Percentiles rank a stretch among this genome's conserved stretches.
phyloP scores from a whole-genome alignment of 148 eudicot genomes.

The Rhododendron molle region DNA sequence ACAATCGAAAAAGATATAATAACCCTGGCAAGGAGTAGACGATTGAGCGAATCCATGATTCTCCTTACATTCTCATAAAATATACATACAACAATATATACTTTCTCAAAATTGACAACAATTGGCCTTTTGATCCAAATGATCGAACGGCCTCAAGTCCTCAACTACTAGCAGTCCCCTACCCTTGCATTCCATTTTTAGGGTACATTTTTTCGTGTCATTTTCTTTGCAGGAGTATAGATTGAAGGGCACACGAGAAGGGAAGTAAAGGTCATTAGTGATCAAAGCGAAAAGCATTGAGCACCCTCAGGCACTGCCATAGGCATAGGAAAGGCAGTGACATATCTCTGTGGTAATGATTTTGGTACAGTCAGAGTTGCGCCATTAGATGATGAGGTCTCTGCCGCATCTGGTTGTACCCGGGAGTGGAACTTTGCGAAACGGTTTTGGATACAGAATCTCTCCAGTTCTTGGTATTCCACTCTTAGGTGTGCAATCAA shows the following conservation, averaged over 20 bases:
- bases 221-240: background rate
- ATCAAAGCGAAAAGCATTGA: constrained; percentile 53
- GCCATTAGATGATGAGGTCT: constrained; percentile 26
- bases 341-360: constrained; percentile 34
- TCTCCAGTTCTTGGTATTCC: constrained; percentile 52
- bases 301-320: constrained; percentile 34
- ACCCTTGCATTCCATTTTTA: background rate
- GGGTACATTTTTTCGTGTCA: background rate
- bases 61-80: constrained; percentile 8
- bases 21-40: background rate
- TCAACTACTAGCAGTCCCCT: background rate
- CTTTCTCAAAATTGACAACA: constrained; percentile 11
- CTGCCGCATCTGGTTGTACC: constrained; percentile 17
- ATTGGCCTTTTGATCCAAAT: constrained; percentile 9
- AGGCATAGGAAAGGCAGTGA: constrained; percentile 43
- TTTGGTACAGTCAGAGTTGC: constrained; percentile 13
- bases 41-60: constrained; percentile 4
- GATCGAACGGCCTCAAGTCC: constrained; percentile 9
- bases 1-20: background rate
- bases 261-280: background rate
- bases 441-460: constrained; percentile 45
- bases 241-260: background rate
- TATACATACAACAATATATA: constrained; percentile 19
- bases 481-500: constrained; percentile 32
- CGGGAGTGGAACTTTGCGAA: constrained; percentile 53